Evolutionary conservation across 2,329 filamentous ascomycete species (phyloP), one percentile per base, ranked within the genome.

Genomic region (Alternaria conjuncta): DNA sequence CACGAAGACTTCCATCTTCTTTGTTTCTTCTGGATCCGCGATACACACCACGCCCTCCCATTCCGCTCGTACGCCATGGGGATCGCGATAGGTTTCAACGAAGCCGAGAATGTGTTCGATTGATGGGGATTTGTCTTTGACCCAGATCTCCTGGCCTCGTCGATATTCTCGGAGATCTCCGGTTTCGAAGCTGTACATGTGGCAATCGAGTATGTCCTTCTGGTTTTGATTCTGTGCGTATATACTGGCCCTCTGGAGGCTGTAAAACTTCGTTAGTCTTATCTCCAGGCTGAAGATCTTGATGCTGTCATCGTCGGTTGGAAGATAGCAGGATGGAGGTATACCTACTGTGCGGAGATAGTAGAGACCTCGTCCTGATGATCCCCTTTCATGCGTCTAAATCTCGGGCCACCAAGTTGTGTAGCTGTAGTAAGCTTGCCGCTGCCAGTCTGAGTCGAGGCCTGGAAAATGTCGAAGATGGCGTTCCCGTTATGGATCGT

Each of bases 381-480:
- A 5, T 41, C 32, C 5, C 32, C 32, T 41, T n/a, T 41, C 15
- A 10, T 2, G 0, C 4, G 0, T 41, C 0, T 0, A 5, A 41
- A 0, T 10, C 1, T 5, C 32, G 32, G 0, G 15, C 32, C 32
- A 3, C 15, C 15, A 41, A n/a, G 32, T 3, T 1, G 32, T 5
- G 0, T 4, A 1, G 4, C 15, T n/a, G 15, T 1, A 10, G 32
- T n/a, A 36, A n/a, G 32, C 6, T 32, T 8, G 13, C 4, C 1
- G 4, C 6, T 15, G 13, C 13, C 13, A 11, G n/a, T 10, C 8
- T 30, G 0, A 23, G 1, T 1, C n/a, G 47, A 50, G 6, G 47
- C 26, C 25, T 3, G 23, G 15, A 51, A n/a, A 11, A 51, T 0
- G 3, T 51, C 2, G 0, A 3, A 51, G 3, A 26, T 4, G 0